Evolutionary conservation across 1,284 basidiomycete species (phyloP).

Genomic region (Melampsora americana): DNA sequence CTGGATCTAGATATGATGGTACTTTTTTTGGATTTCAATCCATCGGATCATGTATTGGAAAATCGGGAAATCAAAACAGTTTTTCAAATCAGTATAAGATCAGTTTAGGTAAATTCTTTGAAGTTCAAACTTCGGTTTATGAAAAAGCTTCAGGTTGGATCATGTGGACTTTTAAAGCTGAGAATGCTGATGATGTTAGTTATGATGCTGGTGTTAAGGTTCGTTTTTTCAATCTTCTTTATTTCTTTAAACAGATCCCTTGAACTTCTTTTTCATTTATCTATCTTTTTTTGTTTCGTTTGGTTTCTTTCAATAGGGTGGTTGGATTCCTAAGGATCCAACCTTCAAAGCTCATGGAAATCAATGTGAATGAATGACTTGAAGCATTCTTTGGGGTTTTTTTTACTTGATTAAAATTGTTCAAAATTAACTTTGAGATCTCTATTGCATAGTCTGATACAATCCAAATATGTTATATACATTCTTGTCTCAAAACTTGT

Average conservation of each 20-base stretch:
- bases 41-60: slow-evolving; percentile 69
- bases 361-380: too few species aligned
- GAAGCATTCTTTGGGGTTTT: too few species aligned
- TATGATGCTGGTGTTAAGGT: slow-evolving; percentile 52
- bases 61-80: slow-evolving; percentile 67
- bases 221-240: slow-evolving; percentile 42
- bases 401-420: too few species aligned
- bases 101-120: slow-evolving; percentile 77
- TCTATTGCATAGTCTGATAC: too few species aligned
- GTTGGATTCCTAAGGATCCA: slow-evolving; percentile 69
- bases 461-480: too few species aligned
- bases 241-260: too few species aligned
- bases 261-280: slow-evolving; percentile 65
- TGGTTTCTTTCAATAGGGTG: slow-evolving; percentile 58
- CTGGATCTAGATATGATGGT: slow-evolving; percentile 53
- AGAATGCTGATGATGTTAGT: slow-evolving; percentile 52
- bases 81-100: slow-evolving; percentile 77
- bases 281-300: too few species aligned
- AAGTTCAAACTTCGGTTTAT: slow-evolving; percentile 63
- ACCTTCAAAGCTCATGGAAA: not conserved
- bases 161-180: slow-evolving; percentile 80
- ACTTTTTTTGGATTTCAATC: slow-evolving; percentile 47
- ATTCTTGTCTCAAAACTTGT: too few species aligned
- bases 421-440: too few species aligned
- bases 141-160: slow-evolving; percentile 68